Evolutionary conservation across 2,329 filamentous ascomycete species (phyloP).

Genomic region (Aspergillaceae sp.): DNA sequence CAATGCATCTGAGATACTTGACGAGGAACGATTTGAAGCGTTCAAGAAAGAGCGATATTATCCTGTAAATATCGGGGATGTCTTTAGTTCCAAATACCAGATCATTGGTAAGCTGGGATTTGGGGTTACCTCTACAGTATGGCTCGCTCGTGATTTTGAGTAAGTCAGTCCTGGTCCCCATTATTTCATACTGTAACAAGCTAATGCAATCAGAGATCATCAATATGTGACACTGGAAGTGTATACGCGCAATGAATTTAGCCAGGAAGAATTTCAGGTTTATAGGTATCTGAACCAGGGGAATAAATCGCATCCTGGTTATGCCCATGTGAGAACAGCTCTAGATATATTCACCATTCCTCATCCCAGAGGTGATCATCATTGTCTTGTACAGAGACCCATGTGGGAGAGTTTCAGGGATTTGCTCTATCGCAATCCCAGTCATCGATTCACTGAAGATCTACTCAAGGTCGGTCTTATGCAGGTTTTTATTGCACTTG

Average conservation of each 20-base stretch:
- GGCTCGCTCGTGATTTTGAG: constrained; percentile 22
- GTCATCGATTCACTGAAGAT: constrained; percentile 28
- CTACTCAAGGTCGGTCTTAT: constrained; percentile 32
- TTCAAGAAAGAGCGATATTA: constrained; percentile 22
- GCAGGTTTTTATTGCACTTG: constrained; percentile 34
- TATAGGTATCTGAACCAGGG: constrained; percentile 21
- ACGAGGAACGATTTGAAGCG: constrained; percentile 18
- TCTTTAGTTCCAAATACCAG: constrained; percentile 20
- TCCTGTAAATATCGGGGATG: constrained; percentile 22
- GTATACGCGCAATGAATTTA: constrained; percentile 12
- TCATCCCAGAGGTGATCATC: constrained; percentile 16
- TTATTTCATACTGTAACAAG: constrained; percentile 2
- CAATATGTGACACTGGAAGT: constrained; percentile 18
- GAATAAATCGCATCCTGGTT: constrained; percentile 18
- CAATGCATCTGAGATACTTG: constrained; percentile 11
- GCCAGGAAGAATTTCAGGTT: constrained; percentile 18
- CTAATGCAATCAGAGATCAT: constrained; percentile 13
- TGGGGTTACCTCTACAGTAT: constrained; percentile 20
- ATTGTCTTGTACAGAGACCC: constrained; percentile 27
- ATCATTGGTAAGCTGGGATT: constrained; percentile 24
- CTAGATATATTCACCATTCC: constrained; percentile 26
- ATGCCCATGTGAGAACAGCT: constrained; percentile 20
- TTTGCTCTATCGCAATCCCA: constrained; percentile 30
- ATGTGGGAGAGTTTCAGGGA: constrained; percentile 36
- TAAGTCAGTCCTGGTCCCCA: constrained; percentile 7